Evolutionary conservation across 176 grass and related monocot genomes (phyloP), one percentile per base, ranked within the genome.

Genomic region (Avena sativa): DNA sequence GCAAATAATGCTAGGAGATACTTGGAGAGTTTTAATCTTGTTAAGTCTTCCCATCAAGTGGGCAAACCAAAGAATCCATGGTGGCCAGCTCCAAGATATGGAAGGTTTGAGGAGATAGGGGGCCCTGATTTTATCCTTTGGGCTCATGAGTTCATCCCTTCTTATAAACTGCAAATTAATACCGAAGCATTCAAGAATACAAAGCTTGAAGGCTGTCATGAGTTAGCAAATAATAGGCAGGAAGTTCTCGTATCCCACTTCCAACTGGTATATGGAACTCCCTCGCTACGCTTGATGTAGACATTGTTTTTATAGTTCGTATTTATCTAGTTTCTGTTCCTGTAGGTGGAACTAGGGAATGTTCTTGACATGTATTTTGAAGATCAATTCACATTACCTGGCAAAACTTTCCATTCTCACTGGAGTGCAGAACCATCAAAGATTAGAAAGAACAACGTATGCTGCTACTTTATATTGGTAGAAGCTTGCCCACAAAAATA

Each of bases 281-380:
- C 6, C 74, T 74, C 26, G 38, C 46, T 79, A 25, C 79, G 20
- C 56, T 90, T 63, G 21, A 44, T 68, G 43, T 48, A 53, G 30
- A 46, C 65, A 80, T 68, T 69, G 6, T 47, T 79, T 74, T 81
- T 8, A 32, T 67, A 13, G 23, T 58, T 47, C 17, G 32, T 46
- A 83, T 52, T 76, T 6, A n/a, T 78, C 11, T 87, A 28, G 17
- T 83, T 86, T 79, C n/a, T 78, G 19, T 23, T 48, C 81, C 51
- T 81, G 57, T 84, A 98, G 96, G 91, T 63, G 71, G 90, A 98
- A 74, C 59, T 98, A 80, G 93, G 86, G 57, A 96, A 91, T 70
- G 25, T 96, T 92, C 71, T 91, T 62, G 96, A 98, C 86, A 89
- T 96, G 89, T 95, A 98, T 89, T 98, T 93, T 88, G 96, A 98